A percentile compares a stretch with the other conserved stretches of the same genome.
These are phyloP conservation scores for Echinochloa phyllopogon DNA, from an alignment of 176 grass and related monocot species.

Conservation along the genomic window DNA sequence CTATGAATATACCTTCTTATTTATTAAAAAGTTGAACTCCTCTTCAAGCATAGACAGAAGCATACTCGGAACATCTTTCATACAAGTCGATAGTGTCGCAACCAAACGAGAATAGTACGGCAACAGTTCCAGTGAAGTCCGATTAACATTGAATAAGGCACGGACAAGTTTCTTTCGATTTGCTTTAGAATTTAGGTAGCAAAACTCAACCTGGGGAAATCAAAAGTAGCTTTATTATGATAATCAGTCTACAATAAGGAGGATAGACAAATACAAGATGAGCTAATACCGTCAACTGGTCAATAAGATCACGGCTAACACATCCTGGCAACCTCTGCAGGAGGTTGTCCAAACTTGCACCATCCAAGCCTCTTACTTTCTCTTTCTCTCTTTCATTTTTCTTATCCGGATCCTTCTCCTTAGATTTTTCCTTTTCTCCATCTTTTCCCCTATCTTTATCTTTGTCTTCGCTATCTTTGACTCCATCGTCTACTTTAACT, in stretches of 20 bases:
- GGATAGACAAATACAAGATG: slow-evolving; percentile 33
- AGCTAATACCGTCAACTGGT: slow-evolving; percentile 83
- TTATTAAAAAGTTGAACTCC: slow-evolving; percentile 97
- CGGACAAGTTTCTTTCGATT: slow-evolving; percentile 95
- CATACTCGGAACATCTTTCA: slow-evolving; percentile 92
- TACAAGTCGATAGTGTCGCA: slow-evolving; percentile 88
- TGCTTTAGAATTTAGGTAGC: slow-evolving; percentile 98
- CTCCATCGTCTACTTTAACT: slow-evolving; percentile 68
- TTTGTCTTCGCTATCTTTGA: slow-evolving; percentile 70
- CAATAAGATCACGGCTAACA: slow-evolving; percentile 98
- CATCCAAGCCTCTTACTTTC: slow-evolving; percentile 83
- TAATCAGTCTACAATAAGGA: slow-evolving; percentile 11
- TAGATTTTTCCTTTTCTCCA: slow-evolving; percentile 76
- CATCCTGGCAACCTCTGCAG: slow-evolving; percentile 89
- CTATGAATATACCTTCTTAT: slow-evolving; percentile 82
- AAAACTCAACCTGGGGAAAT: slow-evolving; percentile 91
- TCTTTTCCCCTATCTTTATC: slow-evolving; percentile 80
- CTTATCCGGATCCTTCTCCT: slow-evolving; percentile 81
- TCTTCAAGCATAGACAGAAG: slow-evolving; percentile 93
- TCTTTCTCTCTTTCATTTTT: slow-evolving; percentile 93
- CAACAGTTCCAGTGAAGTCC: slow-evolving; percentile 94
- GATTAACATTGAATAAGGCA: slow-evolving; percentile 79
- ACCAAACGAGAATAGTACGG: slow-evolving; percentile 97
- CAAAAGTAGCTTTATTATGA: slow-evolving; percentile 37
- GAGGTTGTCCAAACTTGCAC: slow-evolving; percentile 81